These are phyloP conservation scores for Metarhizium anisopliae DNA, from an alignment of 2,329 filamentous ascomycete species.

Conservation along the genomic window DNA sequence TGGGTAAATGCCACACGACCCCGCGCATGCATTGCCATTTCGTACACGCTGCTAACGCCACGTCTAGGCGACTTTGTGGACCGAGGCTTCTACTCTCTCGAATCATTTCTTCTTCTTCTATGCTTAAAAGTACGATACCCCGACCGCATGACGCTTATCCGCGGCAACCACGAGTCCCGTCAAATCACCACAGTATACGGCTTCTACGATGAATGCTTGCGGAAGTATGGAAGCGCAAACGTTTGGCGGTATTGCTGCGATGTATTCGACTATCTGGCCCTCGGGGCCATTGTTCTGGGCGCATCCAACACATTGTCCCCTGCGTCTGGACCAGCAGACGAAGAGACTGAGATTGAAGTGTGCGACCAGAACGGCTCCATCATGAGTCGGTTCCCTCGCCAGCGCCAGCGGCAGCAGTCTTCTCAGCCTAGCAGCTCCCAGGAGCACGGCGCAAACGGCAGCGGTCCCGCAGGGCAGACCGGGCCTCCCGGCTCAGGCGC, in stretches of 20 bases:
- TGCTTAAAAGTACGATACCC: slow-evolving; percentile 97
- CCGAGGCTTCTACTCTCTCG: slow-evolving; percentile 93
- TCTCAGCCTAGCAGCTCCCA: background rate
- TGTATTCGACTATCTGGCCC: slow-evolving; percentile 91
- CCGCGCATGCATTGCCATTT: background rate
- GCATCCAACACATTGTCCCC: slow-evolving; percentile 56
- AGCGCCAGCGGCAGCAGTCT: slow-evolving; percentile 14
- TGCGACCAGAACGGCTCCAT: slow-evolving; percentile 76
- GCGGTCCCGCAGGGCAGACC: slow-evolving; percentile 25
- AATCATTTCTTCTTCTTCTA: slow-evolving; percentile 90
- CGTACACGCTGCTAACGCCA: background rate
- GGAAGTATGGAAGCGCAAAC: slow-evolving; percentile 94
- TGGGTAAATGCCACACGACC: slow-evolving; percentile 48
- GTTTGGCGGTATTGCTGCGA: slow-evolving; percentile 98
- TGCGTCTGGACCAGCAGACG: slow-evolving; percentile 40
- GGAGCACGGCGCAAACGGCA: slow-evolving; percentile 13
- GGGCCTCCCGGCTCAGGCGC: slow-evolving; percentile 76
- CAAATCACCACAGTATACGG: slow-evolving; percentile 97
- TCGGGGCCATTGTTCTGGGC: slow-evolving; percentile 85
- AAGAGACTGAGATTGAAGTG: slow-evolving; percentile 87
- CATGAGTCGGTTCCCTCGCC: slow-evolving; percentile 61
- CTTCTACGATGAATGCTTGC: slow-evolving; percentile 94
- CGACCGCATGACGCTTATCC: slow-evolving; percentile 91
- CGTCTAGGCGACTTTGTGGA: slow-evolving; percentile 84
- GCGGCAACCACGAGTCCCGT: slow-evolving; percentile 90